Percentiles rank a stretch among this genome's conserved stretches.
These are phyloP conservation scores for Toxicodendron radicans DNA, from an alignment of 345 rosid genomes.

Conservation along the genomic window DNA sequence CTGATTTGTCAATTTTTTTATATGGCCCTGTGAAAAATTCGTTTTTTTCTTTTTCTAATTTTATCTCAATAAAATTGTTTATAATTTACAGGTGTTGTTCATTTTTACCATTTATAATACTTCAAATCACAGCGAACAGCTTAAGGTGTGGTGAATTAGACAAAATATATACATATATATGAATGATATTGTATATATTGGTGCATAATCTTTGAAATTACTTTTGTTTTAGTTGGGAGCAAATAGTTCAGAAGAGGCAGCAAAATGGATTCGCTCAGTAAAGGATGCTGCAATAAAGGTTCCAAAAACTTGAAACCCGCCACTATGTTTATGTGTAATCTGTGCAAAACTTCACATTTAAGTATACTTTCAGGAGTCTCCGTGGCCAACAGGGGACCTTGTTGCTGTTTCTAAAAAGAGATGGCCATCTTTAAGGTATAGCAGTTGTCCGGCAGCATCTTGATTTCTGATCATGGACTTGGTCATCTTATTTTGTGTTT, in stretches of 20 bases:
- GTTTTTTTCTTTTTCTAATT: conserved; percentile 13
- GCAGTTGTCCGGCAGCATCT: neutral
- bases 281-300: conserved; percentile 84
- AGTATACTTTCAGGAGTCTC: conserved; percentile 44
- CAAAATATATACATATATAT: too few species aligned
- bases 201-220: conserved; percentile 9
- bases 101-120: conserved; percentile 76
- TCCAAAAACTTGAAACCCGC: neutral
- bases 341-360: conserved; percentile 15
- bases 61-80: conserved; percentile 21
- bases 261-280: conserved; percentile 72
- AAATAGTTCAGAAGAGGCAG: conserved; percentile 92
- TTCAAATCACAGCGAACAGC: conserved; percentile 67
- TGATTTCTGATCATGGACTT: neutral
- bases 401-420: conserved; percentile 53
- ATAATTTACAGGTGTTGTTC: conserved; percentile 67
- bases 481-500: neutral
- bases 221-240: conserved; percentile 70
- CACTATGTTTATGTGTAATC: neutral
- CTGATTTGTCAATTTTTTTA: neutral
- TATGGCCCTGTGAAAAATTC: neutral
- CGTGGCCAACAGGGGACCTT: conserved; percentile 46
- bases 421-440: conserved; percentile 53
- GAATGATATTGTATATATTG: too few species aligned
- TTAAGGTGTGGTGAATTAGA: conserved; percentile 50